Conservation (phyloP, 352 stramenopile species). For the Pythium graminicola region DNA sequence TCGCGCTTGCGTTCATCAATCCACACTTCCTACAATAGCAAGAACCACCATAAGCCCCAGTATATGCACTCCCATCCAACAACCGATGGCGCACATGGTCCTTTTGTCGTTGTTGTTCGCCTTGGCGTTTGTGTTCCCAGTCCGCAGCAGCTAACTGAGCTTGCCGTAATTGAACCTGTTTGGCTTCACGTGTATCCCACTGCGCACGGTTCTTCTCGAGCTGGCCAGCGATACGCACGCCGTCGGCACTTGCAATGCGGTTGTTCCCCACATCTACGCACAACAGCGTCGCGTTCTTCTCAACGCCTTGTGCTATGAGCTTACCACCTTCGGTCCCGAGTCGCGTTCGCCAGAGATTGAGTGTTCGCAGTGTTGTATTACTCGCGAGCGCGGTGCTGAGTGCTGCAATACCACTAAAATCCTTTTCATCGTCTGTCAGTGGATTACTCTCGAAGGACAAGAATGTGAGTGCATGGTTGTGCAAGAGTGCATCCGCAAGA, state of each 20-base stretch:
- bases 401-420: conserved; percentile 53
- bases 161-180: conserved; percentile 38
- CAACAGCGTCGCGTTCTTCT: conserved; percentile 47
- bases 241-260: conserved; percentile 50
- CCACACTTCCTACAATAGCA: conserved; percentile 44
- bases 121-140: conserved; percentile 42
- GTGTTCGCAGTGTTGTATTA: conserved; percentile 54
- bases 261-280: conserved; percentile 82
- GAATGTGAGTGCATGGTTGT: conserved; percentile 48
- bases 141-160: conserved; percentile 46
- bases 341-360: conserved; percentile 72
- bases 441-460: conserved; percentile 76
- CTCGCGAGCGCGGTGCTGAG: conserved; percentile 46
- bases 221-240: conserved; percentile 35
- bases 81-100: conserved; percentile 55
- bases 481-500: conserved; percentile 45
- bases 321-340: conserved; percentile 62
- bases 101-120: conserved; percentile 37
- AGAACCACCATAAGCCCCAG: background rate
- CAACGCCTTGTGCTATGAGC: conserved; percentile 48
- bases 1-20: conserved; percentile 69
- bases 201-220: conserved; percentile 43
- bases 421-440: conserved; percentile 70
- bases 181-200: conserved; percentile 30
- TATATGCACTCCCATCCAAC: background rate